Percentiles rank a stretch among this genome's conserved stretches.
Evolutionary conservation across 305 asterid species (phyloP).

Genomic region (Rubia balearica): DNA sequence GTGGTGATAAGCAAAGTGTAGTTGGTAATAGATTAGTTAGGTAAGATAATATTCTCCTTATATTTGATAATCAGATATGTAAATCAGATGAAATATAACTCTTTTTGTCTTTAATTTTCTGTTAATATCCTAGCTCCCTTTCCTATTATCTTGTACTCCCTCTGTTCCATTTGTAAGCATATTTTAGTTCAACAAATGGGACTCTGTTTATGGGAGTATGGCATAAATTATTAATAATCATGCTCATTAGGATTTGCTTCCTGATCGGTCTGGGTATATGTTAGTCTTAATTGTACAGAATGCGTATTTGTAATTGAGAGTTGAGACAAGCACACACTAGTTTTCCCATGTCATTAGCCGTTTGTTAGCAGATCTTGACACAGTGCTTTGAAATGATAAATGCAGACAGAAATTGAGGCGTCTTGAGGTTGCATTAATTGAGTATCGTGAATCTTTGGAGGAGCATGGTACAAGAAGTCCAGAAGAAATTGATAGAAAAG

Average conservation of each 20-base stretch:
- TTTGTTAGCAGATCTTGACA: slow-evolving; percentile 16
- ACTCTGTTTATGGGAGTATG: neutral
- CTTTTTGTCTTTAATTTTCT: too few relatives aligned
- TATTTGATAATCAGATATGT: neutral
- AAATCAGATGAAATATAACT: neutral
- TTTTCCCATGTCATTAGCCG: neutral
- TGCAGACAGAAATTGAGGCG: slow-evolving; percentile 81
- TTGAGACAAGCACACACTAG: neutral
- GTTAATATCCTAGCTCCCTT: neutral
- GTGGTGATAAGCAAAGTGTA: too few relatives aligned
- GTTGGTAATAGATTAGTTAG: too few relatives aligned
- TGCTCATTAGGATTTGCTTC: neutral
- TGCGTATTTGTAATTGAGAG: neutral
- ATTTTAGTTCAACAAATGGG: too few relatives aligned
- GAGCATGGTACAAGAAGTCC: slow-evolving; percentile 53
- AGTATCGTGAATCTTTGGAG: slow-evolving; percentile 89
- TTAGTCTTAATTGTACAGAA: neutral
- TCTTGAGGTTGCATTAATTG: slow-evolving; percentile 78
- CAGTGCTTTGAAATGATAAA: slow-evolving; percentile 19
- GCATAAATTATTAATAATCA: neutral
- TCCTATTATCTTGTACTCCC: neutral
- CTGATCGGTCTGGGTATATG: neutral
- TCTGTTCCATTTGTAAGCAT: neutral
- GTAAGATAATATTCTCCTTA: too few relatives aligned
- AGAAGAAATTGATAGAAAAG: slow-evolving; percentile 77